Evolutionary conservation across 2,329 filamentous ascomycete genomes (phyloP), one percentile per base, ranked within the genome.

Genomic region (Sporothrix brunneoviolacea): DNA sequence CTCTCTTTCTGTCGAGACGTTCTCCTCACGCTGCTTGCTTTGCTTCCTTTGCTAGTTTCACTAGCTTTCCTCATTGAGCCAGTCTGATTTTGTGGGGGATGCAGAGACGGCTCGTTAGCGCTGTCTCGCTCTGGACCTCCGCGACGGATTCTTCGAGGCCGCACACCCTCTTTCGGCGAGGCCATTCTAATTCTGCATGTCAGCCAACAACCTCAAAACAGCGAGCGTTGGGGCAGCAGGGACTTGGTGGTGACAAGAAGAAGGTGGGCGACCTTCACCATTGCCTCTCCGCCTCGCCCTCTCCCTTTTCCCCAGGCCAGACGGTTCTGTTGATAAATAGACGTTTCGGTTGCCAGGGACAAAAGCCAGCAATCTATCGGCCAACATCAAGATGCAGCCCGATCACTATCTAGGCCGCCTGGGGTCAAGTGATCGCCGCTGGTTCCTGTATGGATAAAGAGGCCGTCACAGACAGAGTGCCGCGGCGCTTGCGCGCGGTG

Each of bases 101-200:
- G n/a, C n/a, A n/a, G n/a, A n/a, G n/a, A n/a, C 45, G 45, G 45
- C 18, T 38, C 45, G 18, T 32, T 48, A 48, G 45, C 18, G 45
- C 32, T 22, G 4, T 9, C n/a, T 47, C 24, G 16, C n/a, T n/a
- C 27, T 18, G 43, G 30, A 16, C 13, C 15, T 39, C 19, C 15
- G n/a, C n/a, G n/a, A 15, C 27, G 19, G 4, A 46, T 16, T 19
- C 28, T 32, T n/a, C 27, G 33, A 28, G 41, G 13, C 42, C 30
- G 13, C 32, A 36, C 42, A 36, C 42, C 43, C 33, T 32, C 35
- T 40, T 48, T n/a, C n/a, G n/a, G n/a, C n/a, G n/a, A n/a, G n/a
- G n/a, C n/a, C n/a, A n/a, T n/a, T n/a, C n/a, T n/a, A n/a, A n/a
- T n/a, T n/a, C n/a, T n/a, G n/a, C n/a, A n/a, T n/a, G n/a, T n/a